Conservation (phyloP, 108 stramenopile genomes). For the Craspedostauros australis region DNA sequence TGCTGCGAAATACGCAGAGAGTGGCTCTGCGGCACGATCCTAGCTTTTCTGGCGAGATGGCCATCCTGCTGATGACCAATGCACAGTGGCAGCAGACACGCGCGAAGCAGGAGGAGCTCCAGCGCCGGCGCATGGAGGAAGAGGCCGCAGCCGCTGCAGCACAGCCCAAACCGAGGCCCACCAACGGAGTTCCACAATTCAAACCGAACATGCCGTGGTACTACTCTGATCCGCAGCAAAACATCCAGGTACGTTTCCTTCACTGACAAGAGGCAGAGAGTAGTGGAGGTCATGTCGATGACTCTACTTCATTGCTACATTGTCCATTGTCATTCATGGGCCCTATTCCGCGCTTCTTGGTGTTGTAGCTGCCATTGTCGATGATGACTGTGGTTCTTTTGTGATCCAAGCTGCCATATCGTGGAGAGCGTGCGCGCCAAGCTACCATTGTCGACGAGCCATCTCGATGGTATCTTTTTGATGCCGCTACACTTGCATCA, state of each 20-base stretch:
- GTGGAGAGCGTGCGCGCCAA: too few relatives aligned
- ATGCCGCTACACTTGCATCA: too few relatives aligned
- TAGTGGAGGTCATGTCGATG: too few relatives aligned
- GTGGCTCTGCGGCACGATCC: conserved; percentile 63
- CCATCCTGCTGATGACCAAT: conserved; percentile 65
- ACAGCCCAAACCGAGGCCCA: conserved; percentile 13
- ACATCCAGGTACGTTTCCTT: conserved; percentile 70
- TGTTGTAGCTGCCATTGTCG: too few relatives aligned
- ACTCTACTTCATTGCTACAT: too few relatives aligned
- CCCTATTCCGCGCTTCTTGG: too few relatives aligned
- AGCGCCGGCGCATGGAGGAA: conserved; percentile 37
- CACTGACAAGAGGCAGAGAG: too few relatives aligned
- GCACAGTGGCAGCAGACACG: conserved; percentile 60
- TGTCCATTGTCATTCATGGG: too few relatives aligned
- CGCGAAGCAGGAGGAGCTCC: conserved; percentile 60
- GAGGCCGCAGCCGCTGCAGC: conserved; percentile 28
- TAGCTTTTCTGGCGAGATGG: conserved; percentile 58
- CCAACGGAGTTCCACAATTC: conserved; percentile 23
- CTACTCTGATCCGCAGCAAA: conserved; percentile 86
- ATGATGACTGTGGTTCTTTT: too few relatives aligned
- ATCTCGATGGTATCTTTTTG: too few relatives aligned
- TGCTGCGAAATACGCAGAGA: conserved; percentile 61
- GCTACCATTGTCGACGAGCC: too few relatives aligned
- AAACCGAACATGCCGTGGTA: conserved; percentile 74
- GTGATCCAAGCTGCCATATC: too few relatives aligned